phyloP scores from a whole-genome alignment of 169 alveolate species.

The Sarcocystis neurona region DNA sequence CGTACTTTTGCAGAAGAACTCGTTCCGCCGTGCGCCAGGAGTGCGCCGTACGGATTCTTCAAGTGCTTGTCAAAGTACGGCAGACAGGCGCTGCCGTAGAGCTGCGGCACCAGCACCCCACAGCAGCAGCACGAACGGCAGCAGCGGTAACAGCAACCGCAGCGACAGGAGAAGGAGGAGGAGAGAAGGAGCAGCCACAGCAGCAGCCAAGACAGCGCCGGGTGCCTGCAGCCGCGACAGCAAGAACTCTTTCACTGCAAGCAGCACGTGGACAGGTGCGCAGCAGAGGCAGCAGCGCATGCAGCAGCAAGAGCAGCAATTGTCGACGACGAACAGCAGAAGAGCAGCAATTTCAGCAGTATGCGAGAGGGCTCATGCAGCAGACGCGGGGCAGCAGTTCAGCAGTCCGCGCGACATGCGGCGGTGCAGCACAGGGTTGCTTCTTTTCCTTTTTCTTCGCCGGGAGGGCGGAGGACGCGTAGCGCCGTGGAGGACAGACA shows the following conservation, averaged over 20 bases:
- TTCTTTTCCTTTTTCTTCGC: too few relatives aligned
- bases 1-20: constrained; percentile 56
- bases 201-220: neutral
- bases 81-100: constrained; percentile 59
- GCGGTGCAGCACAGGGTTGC: too few relatives aligned
- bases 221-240: neutral
- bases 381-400: too few relatives aligned
- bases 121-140: neutral
- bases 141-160: neutral
- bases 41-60: constrained; percentile 61
- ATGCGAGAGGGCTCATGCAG: too few relatives aligned
- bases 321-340: too few relatives aligned
- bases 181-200: neutral
- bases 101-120: constrained; percentile 15
- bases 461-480: too few relatives aligned
- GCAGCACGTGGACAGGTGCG: too few relatives aligned
- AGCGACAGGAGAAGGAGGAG: neutral
- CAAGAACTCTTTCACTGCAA: neutral
- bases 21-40: constrained; percentile 59
- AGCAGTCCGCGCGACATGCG: too few relatives aligned
- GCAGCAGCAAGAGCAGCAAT: too few relatives aligned
- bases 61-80: constrained; percentile 54
- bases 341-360: too few relatives aligned
- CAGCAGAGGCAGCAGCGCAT: too few relatives aligned
- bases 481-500: too few relatives aligned